Conservation (phyloP, 352 stramenopile species). For the Globisporangium cylindrosporum region DNA sequence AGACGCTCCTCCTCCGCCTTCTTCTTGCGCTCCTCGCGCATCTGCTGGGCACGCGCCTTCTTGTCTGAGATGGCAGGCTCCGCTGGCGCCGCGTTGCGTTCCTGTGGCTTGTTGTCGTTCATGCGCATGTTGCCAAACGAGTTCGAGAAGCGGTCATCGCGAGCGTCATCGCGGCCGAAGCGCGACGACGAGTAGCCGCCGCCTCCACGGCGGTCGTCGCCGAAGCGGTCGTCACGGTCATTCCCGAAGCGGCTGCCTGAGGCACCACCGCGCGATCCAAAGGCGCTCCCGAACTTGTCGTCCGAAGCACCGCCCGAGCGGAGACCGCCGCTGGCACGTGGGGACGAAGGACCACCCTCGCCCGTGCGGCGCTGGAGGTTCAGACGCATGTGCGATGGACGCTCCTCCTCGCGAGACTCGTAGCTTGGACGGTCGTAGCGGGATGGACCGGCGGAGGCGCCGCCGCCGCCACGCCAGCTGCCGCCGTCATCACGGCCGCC, state of each 20-base stretch:
- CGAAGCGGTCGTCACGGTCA: constrained; percentile 21
- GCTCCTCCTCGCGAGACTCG: constrained; percentile 56
- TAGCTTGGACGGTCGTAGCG: constrained; percentile 72
- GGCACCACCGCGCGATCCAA: constrained; percentile 24
- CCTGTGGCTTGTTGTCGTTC: constrained; percentile 21
- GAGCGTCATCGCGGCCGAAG: constrained; percentile 35
- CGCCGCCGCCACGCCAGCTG: constrained; percentile 21
- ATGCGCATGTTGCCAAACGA: constrained; percentile 49
- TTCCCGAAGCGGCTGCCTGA: constrained; percentile 23
- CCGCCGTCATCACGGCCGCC: constrained; percentile 15
- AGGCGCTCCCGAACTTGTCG: constrained; percentile 59
- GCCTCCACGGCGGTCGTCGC: constrained; percentile 11
- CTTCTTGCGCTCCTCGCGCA: constrained; percentile 78
- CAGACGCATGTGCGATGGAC: constrained; percentile 72
- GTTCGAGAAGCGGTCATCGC: constrained; percentile 33
- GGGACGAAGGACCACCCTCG: constrained; percentile 21
- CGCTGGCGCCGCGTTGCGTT: constrained; percentile 11
- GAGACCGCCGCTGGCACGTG: constrained; percentile 23
- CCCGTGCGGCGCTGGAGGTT: constrained; percentile 61
- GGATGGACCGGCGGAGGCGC: constrained; percentile 35
- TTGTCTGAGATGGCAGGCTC: constrained; percentile 37
- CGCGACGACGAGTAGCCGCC: constrained; percentile 27
- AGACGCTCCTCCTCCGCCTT: constrained; percentile 75
- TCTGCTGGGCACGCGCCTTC: constrained; percentile 54
- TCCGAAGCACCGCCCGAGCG: constrained; percentile 14